Conservation (phyloP, 345 rosid species). For the Noccaea bulbosa region DNA sequence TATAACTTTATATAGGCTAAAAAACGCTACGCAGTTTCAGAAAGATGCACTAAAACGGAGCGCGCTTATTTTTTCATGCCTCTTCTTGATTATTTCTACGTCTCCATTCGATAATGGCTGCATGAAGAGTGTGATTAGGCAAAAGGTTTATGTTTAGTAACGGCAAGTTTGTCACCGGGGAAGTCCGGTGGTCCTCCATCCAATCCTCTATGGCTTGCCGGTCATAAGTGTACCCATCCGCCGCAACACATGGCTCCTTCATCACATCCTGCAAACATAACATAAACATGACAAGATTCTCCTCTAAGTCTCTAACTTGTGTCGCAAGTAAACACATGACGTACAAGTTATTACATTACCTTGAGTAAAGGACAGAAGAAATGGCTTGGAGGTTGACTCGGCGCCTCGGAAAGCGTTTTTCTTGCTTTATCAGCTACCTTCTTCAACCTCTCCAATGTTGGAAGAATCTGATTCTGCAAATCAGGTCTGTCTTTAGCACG, state of each 20-base stretch:
- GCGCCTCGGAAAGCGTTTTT: constrained; percentile 20
- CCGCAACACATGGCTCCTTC: constrained; percentile 84
- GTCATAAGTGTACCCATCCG: constrained; percentile 86
- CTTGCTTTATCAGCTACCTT: constrained; percentile 55
- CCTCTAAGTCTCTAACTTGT: neutral
- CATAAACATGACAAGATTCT: neutral
- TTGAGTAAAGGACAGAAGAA: constrained; percentile 80
- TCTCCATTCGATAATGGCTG: constrained; percentile 79
- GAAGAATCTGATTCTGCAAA: constrained; percentile 63
- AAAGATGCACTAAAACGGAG: constrained; percentile 19
- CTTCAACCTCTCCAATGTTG: constrained; percentile 64
- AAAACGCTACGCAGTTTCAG: constrained; percentile 23
- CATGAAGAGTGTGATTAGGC: constrained; percentile 65
- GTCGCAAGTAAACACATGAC: constrained; percentile 6
- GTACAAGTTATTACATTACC: constrained; percentile 49
- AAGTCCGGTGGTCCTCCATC: constrained; percentile 60
- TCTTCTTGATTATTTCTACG: constrained; percentile 42
- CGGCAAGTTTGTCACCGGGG: constrained; percentile 66
- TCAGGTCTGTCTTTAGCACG: constrained; percentile 66
- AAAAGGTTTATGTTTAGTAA: constrained; percentile 58
- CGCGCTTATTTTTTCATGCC: neutral
- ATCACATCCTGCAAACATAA: constrained; percentile 62
- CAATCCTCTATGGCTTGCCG: constrained; percentile 74
- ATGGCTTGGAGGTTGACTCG: constrained; percentile 56
- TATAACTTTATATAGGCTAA: neutral